Evolutionary conservation across 2,329 filamentous ascomycete genomes (phyloP).

Genomic region (Sarocladium brachiariae): DNA sequence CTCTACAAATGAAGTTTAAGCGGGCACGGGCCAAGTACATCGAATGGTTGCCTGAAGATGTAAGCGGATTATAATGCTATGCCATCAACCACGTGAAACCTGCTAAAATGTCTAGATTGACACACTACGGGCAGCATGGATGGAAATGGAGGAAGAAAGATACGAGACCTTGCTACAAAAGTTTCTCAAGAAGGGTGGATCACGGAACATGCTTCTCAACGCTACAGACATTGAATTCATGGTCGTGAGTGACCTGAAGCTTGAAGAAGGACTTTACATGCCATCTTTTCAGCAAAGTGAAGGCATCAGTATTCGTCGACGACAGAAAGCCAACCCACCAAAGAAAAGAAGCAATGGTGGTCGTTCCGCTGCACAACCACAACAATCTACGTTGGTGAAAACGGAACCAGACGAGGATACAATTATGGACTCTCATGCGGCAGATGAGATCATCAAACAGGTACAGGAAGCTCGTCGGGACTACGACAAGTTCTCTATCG

Average conservation of each 20-base stretch:
- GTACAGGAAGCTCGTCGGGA: conserved; percentile 16
- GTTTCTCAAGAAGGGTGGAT: conserved; percentile 45
- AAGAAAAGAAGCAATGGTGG: conserved; percentile 21
- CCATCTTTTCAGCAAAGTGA: conserved; percentile 24
- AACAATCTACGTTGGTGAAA: conserved; percentile 10
- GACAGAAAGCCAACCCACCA: conserved; percentile 31
- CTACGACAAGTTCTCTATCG: conserved; percentile 1
- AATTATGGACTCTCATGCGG: conserved; percentile 15
- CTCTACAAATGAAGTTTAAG: conserved; percentile 50
- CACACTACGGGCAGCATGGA: conserved; percentile 33
- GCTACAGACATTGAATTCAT: conserved; percentile 42
- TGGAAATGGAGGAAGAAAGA: conserved; percentile 33
- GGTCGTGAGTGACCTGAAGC: conserved; percentile 36
- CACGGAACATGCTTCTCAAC: conserved; percentile 41
- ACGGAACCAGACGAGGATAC: conserved; percentile 10
- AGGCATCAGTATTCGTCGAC: conserved; percentile 30
- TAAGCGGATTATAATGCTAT: conserved; percentile 25
- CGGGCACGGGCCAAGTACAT: conserved; percentile 42
- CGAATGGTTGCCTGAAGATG: conserved; percentile 42
- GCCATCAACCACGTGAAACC: not conserved
- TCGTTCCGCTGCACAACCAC: conserved; percentile 9
- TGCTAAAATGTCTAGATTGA: conserved; percentile 27
- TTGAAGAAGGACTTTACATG: conserved; percentile 32
- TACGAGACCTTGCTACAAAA: conserved; percentile 34
- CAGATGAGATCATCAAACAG: conserved; percentile 30